Evolutionary conservation across 2,329 filamentous ascomycete species (phyloP).

Genomic region (Colletotrichum melonis): DNA sequence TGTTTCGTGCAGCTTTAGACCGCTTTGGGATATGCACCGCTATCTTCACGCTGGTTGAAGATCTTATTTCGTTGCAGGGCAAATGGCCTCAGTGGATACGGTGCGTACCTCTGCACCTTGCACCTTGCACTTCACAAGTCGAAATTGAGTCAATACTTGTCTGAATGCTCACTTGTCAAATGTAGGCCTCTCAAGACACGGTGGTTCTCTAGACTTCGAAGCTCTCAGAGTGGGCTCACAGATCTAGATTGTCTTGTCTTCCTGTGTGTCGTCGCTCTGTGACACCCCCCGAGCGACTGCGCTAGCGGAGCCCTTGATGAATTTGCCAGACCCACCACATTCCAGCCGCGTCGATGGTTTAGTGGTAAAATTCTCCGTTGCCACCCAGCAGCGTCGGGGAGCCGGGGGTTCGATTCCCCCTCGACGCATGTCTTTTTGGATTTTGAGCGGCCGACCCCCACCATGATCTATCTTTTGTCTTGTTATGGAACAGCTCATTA

Average conservation of each 20-base stretch:
- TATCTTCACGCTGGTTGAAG: neutral
- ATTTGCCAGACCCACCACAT: too few species aligned
- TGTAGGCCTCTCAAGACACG: neutral
- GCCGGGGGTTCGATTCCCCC: slow-evolving; percentile 36
- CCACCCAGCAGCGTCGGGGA: slow-evolving; percentile 33
- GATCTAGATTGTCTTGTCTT: neutral
- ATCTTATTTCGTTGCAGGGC: neutral
- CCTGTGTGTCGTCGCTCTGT: too few species aligned
- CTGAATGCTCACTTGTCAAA: neutral
- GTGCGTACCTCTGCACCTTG: neutral
- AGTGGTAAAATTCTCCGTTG: slow-evolving; percentile 37
- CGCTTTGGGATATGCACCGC: neutral
- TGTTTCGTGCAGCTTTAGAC: neutral
- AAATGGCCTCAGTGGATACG: neutral
- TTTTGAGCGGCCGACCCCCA: too few species aligned
- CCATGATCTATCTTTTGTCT: too few species aligned
- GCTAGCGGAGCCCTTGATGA: too few species aligned
- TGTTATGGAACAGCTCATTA: too few species aligned
- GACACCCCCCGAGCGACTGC: too few species aligned
- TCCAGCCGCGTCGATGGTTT: slow-evolving; percentile 32
- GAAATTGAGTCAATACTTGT: neutral
- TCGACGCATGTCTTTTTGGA: slow-evolving; percentile 10
- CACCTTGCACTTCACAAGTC: neutral
- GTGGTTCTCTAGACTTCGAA: neutral
- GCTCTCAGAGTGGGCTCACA: neutral